Conservation (phyloP, 768 basidiomycete species). For the Pleurotus salmoneostramineus region DNA sequence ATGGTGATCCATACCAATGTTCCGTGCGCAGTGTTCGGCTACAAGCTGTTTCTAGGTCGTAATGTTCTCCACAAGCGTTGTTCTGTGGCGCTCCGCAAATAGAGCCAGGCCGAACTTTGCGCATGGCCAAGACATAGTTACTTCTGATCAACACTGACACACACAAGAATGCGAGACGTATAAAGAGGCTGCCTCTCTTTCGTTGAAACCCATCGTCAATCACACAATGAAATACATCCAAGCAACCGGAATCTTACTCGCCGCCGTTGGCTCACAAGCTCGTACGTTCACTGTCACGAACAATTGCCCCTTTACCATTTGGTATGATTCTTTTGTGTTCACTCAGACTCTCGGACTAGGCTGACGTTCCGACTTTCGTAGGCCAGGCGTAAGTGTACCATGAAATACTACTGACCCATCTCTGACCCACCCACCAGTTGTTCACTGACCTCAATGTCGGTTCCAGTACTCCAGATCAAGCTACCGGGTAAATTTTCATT, state of each 20-base stretch:
- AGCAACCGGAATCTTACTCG: conserved; percentile 19
- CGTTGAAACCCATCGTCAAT: neutral
- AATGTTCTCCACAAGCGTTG: neutral
- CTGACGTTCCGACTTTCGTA: conserved; percentile 12
- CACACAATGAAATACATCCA: neutral
- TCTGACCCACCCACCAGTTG: neutral
- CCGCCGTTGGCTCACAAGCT: conserved; percentile 28
- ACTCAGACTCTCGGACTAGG: neutral
- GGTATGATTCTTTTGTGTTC: conserved; percentile 17
- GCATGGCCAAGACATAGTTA: neutral
- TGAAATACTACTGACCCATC: neutral
- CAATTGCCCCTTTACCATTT: conserved; percentile 42
- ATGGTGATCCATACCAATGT: neutral
- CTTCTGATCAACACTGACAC: neutral
- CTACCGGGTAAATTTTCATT: conserved; percentile 13
- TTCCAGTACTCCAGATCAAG: conserved; percentile 6
- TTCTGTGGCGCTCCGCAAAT: neutral
- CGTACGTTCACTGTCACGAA: conserved; percentile 38
- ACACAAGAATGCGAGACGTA: too few species aligned
- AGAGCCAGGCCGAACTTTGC: neutral
- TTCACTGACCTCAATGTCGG: conserved; percentile 11
- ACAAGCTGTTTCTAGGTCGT: neutral
- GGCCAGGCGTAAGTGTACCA: conserved; percentile 20
- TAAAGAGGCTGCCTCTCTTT: neutral
- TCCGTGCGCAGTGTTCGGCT: neutral